phyloP scores from a whole-genome alignment of 441 rosid genomes.

The Gossypium gossypioides region DNA sequence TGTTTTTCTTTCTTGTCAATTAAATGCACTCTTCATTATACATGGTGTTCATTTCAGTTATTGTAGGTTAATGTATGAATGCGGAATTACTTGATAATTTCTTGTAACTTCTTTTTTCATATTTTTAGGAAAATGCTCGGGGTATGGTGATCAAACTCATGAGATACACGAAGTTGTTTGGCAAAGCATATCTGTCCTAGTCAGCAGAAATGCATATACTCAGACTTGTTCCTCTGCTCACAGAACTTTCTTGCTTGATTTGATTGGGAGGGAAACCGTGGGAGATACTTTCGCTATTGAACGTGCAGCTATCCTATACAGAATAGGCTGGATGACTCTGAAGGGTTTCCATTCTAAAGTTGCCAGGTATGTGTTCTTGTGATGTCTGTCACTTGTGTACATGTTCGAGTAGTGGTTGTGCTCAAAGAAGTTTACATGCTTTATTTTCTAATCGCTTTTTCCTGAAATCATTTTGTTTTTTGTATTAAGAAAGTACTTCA shows the following conservation, averaged over 20 bases:
- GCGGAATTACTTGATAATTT: not conserved
- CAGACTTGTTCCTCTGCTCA: slow-evolving; percentile 28
- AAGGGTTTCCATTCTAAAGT: slow-evolving; percentile 37
- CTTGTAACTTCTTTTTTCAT: slow-evolving; percentile 17
- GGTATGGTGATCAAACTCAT: slow-evolving; percentile 40
- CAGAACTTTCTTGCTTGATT: slow-evolving; percentile 40
- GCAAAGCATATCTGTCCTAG: slow-evolving; percentile 48
- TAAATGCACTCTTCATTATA: not conserved
- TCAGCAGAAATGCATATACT: slow-evolving; percentile 37
- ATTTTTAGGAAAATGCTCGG: slow-evolving; percentile 67
- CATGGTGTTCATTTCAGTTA: not conserved
- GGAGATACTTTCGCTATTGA: slow-evolving; percentile 64
- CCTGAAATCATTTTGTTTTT: not conserved
- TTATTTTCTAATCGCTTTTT: not conserved
- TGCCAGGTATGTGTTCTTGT: slow-evolving; percentile 39
- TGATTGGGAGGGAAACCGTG: slow-evolving; percentile 48
- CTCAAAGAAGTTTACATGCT: not conserved
- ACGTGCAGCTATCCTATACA: slow-evolving; percentile 57
- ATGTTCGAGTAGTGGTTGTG: not conserved
- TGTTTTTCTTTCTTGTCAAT: slow-evolving; percentile 6
- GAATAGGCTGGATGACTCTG: slow-evolving; percentile 55
- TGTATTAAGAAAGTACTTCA: not conserved
- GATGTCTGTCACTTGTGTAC: not conserved
- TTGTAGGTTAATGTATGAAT: not conserved
- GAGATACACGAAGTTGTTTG: slow-evolving; percentile 51